phyloP scores from a whole-genome alignment of 352 stramenopile species.

The Blastocystis sp. region DNA sequence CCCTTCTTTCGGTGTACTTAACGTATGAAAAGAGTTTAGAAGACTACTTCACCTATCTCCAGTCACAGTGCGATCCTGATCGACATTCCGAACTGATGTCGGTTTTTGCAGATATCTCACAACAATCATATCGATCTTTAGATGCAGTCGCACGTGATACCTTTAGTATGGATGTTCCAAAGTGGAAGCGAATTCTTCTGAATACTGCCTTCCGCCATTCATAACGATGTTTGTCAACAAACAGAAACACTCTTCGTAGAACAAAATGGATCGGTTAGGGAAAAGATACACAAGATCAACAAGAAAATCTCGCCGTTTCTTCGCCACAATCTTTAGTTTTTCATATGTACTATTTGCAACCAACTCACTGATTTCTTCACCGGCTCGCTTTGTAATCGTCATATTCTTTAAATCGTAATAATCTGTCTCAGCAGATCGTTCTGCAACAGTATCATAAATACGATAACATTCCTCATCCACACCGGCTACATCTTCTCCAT shows the following conservation, averaged over 20 bases:
- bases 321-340: constrained; percentile 48
- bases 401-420: constrained; percentile 61
- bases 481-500: not conserved
- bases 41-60: constrained; percentile 9
- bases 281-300: constrained; percentile 40
- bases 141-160: not conserved
- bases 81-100: not conserved
- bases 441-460: not conserved
- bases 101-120: constrained; percentile 6
- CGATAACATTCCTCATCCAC: constrained; percentile 60
- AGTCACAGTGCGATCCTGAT: not conserved
- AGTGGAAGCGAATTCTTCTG: not conserved
- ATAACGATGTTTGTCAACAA: not conserved
- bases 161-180: constrained; percentile 22
- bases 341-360: constrained; percentile 50
- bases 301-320: constrained; percentile 52
- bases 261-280: constrained; percentile 9
- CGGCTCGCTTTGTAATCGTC: not conserved
- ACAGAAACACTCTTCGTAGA: constrained; percentile 44
- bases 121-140: not conserved
- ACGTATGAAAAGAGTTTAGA: not conserved
- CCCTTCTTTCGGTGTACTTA: constrained; percentile 20
- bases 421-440: not conserved
- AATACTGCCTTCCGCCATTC: not conserved
- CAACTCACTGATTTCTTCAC: constrained; percentile 13